Conservation (phyloP, 306 rosid genomes). For the Quercus parvula region DNA sequence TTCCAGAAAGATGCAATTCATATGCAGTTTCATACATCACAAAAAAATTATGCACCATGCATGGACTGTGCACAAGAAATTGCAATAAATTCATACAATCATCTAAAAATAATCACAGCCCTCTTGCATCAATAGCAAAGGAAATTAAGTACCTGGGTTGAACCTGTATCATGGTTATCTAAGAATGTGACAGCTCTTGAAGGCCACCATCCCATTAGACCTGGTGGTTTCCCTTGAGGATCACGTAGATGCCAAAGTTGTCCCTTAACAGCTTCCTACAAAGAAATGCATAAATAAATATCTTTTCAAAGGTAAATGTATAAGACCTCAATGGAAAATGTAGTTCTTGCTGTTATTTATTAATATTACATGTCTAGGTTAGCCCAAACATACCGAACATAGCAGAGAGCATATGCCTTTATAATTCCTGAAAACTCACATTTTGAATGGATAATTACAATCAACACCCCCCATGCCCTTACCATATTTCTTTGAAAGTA, state of each 20-base stretch:
- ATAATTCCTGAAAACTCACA: not conserved
- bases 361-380: not conserved
- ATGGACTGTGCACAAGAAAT: not conserved
- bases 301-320: not conserved
- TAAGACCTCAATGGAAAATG: not conserved
- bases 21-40: not conserved
- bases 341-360: not conserved
- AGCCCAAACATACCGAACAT: not conserved
- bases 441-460: not conserved
- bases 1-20: not conserved
- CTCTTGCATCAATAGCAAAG: slow-evolving; percentile 3
- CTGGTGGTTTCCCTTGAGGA: slow-evolving; percentile 85
- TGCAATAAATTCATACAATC: not conserved
- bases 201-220: slow-evolving; percentile 90
- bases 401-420: not conserved
- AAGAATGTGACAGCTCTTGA: slow-evolving; percentile 82
- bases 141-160: slow-evolving; percentile 67
- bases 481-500: not conserved
- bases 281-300: not conserved
- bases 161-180: slow-evolving; percentile 92
- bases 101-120: not conserved
- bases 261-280: slow-evolving; percentile 90
- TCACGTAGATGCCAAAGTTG: slow-evolving; percentile 78
- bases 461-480: not conserved
- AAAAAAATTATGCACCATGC: not conserved